Evolutionary conservation across 768 basidiomycete genomes (phyloP), one percentile per base, ranked within the genome.

Genomic region (Leccinum rimulosum): DNA sequence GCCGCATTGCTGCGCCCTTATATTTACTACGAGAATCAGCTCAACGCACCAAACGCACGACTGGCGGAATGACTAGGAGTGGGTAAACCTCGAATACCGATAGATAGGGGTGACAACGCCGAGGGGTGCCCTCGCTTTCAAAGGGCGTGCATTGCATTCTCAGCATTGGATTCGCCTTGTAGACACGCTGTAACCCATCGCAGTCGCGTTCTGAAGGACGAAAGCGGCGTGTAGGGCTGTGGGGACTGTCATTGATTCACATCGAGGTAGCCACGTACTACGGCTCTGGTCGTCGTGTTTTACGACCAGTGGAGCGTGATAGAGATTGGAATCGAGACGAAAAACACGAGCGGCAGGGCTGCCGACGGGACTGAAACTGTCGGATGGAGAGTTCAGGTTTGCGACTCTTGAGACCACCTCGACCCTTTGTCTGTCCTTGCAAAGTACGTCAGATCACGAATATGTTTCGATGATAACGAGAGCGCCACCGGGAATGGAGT

Each of bases 171-270:
- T 47, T 38, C 14, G 50, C 50, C 43, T 43, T 35, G 65, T 40
- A 28, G 56, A 35, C 62, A 61, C 31, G 50, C 57, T 53, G 40
- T 9, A 30, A 40, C 50, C 36, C 48, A 40, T 45, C 35, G 48
- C 51, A 19, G 43, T 50, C 52, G 55, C 55, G 31, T 52, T 65
- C 50, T 28, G 53, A 53, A 61, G 50, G 56, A 54, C 25, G 64
- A 15, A 63, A 45, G 55, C 43, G 61, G 61, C 61, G 51, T 68
- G 64, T 60, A 50, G 45, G 56, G 57, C 53, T 66, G 56, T 5
- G 51, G 50, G 56, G 48, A 54, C n/a, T 50, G 11, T 36, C 36
- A 54, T 56, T 36, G 52, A 62, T 57, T 43, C 22, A 54, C 58
- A 45, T 60, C 55, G 50, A 56, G 62, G 55, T 47, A 14, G 12